Evolutionary conservation across 2,329 filamentous ascomycete genomes (phyloP).

Genomic region (Aspergillus ibericus): DNA sequence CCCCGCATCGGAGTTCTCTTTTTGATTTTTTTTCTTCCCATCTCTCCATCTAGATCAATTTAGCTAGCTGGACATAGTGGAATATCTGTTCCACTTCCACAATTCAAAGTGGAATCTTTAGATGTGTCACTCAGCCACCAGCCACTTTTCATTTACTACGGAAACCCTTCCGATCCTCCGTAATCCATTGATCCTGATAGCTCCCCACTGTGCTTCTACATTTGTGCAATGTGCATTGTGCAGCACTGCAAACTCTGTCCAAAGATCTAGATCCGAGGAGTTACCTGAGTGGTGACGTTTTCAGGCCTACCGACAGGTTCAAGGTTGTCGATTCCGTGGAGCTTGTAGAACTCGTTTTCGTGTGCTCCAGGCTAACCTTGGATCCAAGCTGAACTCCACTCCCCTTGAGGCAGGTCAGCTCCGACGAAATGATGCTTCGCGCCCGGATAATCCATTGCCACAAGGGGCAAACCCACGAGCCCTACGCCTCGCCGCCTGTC

Average conservation of each 20-base stretch:
- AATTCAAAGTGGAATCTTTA: too few relatives aligned
- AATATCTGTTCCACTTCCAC: too few relatives aligned
- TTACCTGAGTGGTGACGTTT: not conserved
- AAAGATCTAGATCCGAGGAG: not conserved
- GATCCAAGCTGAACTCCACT: not conserved
- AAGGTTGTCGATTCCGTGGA: not conserved
- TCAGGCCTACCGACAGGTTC: not conserved
- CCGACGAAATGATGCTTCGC: not conserved
- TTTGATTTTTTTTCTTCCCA: not conserved
- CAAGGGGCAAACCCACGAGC: not conserved
- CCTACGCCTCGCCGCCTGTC: not conserved
- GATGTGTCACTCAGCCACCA: too few relatives aligned
- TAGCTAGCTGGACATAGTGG: too few relatives aligned
- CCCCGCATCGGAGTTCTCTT: conserved; percentile 30
- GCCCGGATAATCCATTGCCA: not conserved
- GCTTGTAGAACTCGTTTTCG: not conserved
- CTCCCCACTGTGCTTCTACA: not conserved
- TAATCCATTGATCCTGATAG: not conserved
- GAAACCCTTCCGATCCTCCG: not conserved
- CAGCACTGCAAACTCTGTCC: too few relatives aligned
- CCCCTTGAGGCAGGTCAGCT: not conserved
- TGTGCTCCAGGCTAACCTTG: not conserved
- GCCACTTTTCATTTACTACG: too few relatives aligned
- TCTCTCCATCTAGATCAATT: not conserved
- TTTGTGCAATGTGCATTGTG: too few relatives aligned